These are phyloP conservation scores for Pistacia vera DNA, from an alignment of 345 rosid genomes.

Conservation along the genomic window DNA sequence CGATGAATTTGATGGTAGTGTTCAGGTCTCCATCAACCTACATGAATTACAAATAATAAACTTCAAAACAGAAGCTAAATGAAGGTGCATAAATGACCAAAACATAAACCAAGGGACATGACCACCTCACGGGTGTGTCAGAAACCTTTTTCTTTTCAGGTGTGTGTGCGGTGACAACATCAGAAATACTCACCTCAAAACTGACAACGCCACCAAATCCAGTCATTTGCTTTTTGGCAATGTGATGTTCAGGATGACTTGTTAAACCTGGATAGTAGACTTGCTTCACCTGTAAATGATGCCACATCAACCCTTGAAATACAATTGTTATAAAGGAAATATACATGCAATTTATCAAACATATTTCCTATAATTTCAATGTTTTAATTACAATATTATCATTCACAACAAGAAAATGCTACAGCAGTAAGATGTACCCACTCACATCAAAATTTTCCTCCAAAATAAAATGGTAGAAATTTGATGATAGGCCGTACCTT, in stretches of 20 bases:
- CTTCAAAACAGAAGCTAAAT: background rate
- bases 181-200: conserved; percentile 69
- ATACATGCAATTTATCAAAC: background rate
- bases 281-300: conserved; percentile 62
- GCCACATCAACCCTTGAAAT: conserved; percentile 4
- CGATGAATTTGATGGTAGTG: conserved; percentile 76
- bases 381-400: background rate
- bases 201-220: conserved; percentile 99
- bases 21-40: conserved; percentile 84
- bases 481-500: conserved; percentile 46
- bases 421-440: too few species aligned
- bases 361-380: background rate
- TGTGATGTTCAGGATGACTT: conserved; percentile 91
- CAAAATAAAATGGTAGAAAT: too few species aligned
- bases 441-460: too few species aligned
- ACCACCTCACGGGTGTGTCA: background rate
- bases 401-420: background rate
- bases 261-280: conserved; percentile 93
- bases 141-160: background rate
- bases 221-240: conserved; percentile 94
- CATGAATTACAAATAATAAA: conserved; percentile 7
- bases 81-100: background rate
- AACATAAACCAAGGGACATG: background rate
- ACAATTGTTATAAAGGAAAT: conserved; percentile 1
- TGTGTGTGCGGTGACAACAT: background rate